Conservation (phyloP, 441 rosid species). For the Mallotus repandus region DNA sequence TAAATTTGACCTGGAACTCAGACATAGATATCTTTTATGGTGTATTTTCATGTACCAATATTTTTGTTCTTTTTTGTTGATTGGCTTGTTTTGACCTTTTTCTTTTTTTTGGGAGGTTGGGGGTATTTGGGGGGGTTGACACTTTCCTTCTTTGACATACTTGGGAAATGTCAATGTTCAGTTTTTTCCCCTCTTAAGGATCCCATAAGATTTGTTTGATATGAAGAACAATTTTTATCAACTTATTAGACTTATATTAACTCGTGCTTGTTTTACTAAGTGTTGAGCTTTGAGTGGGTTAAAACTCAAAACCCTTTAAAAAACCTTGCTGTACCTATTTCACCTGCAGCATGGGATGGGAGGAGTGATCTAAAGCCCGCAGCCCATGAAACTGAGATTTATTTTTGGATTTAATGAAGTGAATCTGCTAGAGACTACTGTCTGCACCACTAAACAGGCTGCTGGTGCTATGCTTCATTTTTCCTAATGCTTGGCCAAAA, state of each 20-base stretch:
- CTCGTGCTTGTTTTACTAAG: neutral
- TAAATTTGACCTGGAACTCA: conserved; percentile 31
- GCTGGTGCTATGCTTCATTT: neutral
- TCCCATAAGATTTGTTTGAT: neutral
- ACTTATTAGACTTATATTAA: neutral
- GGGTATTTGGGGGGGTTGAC: neutral
- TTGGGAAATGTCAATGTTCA: neutral
- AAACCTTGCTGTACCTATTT: neutral
- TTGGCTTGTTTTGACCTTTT: no score
- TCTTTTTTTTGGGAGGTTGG: no score
- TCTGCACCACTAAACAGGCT: neutral
- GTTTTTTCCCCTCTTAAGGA: neutral
- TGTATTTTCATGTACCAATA: neutral
- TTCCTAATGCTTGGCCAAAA: neutral
- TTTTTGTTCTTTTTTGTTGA: neutral
- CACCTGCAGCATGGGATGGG: neutral
- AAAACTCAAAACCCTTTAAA: neutral
- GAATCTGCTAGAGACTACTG: neutral
- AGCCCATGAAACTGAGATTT: neutral
- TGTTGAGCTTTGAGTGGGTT: neutral
- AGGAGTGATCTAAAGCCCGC: neutral
- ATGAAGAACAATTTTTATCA: no score
- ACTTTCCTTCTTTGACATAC: neutral
- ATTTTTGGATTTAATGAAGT: neutral
- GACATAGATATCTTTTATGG: conserved; percentile 3